Conservation (phyloP, 1,284 basidiomycete species). For the Moniliophthora roreri region DNA sequence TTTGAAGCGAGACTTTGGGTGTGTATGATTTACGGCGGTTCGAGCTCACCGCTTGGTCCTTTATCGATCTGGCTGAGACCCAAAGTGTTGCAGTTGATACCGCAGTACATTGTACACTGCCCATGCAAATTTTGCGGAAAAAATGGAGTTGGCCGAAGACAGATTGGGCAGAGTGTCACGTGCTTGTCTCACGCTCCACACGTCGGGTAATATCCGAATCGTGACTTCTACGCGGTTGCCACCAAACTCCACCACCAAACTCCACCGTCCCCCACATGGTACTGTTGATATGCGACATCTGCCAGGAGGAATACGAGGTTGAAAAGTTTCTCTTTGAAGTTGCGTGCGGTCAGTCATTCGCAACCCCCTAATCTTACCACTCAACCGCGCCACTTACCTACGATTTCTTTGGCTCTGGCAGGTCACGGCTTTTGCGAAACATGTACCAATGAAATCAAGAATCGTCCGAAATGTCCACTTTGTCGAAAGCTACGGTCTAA, state of each 20-base stretch:
- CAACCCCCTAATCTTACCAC: background rate
- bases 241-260: background rate
- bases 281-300: constrained; percentile 11
- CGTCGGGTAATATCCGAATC: too few species aligned
- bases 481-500: constrained; percentile 7
- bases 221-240: too few species aligned
- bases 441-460: constrained; percentile 3
- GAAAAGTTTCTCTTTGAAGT: constrained; percentile 8
- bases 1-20: too few species aligned
- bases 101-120: too few species aligned
- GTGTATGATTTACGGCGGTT: too few species aligned
- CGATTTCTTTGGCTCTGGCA: background rate
- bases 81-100: too few species aligned
- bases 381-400: background rate
- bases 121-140: too few species aligned
- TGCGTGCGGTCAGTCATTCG: constrained; percentile 9
- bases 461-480: constrained; percentile 5
- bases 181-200: too few species aligned
- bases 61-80: too few species aligned
- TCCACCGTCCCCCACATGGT: background rate
- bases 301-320: constrained; percentile 3
- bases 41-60: too few species aligned
- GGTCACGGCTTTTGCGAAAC: constrained; percentile 13
- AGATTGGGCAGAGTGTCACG: too few species aligned
- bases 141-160: too few species aligned